Conservation (phyloP, 768 basidiomycete species). For the Amanita molliuscula region DNA sequence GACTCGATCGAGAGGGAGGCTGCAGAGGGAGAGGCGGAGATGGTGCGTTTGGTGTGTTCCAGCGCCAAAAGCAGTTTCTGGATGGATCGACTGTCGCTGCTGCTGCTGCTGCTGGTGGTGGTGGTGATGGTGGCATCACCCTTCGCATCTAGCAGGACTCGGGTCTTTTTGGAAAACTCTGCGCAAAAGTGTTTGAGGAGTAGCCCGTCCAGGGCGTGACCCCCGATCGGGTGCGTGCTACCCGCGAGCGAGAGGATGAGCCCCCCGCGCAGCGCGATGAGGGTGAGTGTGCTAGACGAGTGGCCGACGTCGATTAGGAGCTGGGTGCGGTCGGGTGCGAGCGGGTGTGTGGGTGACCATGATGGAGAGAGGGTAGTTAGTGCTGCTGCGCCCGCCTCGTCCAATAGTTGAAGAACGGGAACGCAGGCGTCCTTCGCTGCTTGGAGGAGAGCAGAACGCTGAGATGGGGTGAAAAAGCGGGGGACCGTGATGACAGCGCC, state of each 20-base stretch:
- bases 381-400: conserved; percentile 75
- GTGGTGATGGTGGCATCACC: too few species aligned
- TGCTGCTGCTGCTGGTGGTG: too few species aligned
- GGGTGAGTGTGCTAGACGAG: conserved; percentile 56
- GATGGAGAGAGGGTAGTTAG: conserved; percentile 41
- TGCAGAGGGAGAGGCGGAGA: conserved; percentile 78
- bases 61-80: conserved; percentile 90
- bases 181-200: conserved; percentile 88
- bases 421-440: conserved; percentile 79
- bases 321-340: conserved; percentile 58
- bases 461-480: conserved; percentile 56
- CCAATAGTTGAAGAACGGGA: conserved; percentile 74
- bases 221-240: conserved; percentile 46
- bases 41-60: conserved; percentile 89
- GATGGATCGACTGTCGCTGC: conserved; percentile 76
- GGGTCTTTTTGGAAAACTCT: conserved; percentile 96
- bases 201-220: conserved; percentile 67
- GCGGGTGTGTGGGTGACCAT: conserved; percentile 22
- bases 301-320: conserved; percentile 77
- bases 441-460: conserved; percentile 58
- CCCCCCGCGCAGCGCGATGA: conserved; percentile 70
- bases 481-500: conserved; percentile 85
- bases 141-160: conserved; percentile 53
- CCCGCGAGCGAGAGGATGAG: conserved; percentile 53
- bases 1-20: conserved; percentile 91